Percentiles rank a stretch among this genome's conserved stretches.
Evolutionary conservation across 2,329 filamentous ascomycete species (phyloP).

Genomic region (Fusarium sp.): DNA sequence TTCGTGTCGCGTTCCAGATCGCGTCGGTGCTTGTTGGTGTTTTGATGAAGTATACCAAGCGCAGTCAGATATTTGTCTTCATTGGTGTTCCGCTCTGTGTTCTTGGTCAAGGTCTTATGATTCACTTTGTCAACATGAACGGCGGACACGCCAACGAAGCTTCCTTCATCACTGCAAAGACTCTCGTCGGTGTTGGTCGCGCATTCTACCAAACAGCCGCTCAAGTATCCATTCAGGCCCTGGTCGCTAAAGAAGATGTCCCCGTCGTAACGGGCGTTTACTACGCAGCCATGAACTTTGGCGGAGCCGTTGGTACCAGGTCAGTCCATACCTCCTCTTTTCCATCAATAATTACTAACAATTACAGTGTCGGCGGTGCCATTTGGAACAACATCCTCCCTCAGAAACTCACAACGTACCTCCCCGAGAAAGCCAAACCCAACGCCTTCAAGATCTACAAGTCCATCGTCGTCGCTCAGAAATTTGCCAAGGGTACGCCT

Average conservation of each 20-base stretch:
- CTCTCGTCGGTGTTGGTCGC: slow-evolving; percentile 51
- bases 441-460: slow-evolving; percentile 46
- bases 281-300: slow-evolving; percentile 51
- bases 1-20: slow-evolving; percentile 53
- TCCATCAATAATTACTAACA: neutral
- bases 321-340: neutral
- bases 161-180: slow-evolving; percentile 51
- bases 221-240: slow-evolving; percentile 49
- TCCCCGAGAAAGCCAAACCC: slow-evolving; percentile 35
- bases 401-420: slow-evolving; percentile 41
- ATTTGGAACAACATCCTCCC: slow-evolving; percentile 52
- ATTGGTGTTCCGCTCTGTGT: slow-evolving; percentile 49
- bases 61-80: slow-evolving; percentile 48
- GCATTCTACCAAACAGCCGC: slow-evolving; percentile 47
- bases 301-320: slow-evolving; percentile 49
- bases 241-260: slow-evolving; percentile 50
- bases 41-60: slow-evolving; percentile 53
- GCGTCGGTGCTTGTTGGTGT: slow-evolving; percentile 50
- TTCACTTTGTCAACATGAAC: slow-evolving; percentile 47
- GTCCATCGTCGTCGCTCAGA: slow-evolving; percentile 46
- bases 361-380: slow-evolving; percentile 49
- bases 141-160: slow-evolving; percentile 47
- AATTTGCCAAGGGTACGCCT: slow-evolving; percentile 37
- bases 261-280: slow-evolving; percentile 52
- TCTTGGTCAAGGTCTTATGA: slow-evolving; percentile 50